Base-by-base conservation (phyloP, 352 stramenopile species). In the Globisporangium splendens region DNA sequence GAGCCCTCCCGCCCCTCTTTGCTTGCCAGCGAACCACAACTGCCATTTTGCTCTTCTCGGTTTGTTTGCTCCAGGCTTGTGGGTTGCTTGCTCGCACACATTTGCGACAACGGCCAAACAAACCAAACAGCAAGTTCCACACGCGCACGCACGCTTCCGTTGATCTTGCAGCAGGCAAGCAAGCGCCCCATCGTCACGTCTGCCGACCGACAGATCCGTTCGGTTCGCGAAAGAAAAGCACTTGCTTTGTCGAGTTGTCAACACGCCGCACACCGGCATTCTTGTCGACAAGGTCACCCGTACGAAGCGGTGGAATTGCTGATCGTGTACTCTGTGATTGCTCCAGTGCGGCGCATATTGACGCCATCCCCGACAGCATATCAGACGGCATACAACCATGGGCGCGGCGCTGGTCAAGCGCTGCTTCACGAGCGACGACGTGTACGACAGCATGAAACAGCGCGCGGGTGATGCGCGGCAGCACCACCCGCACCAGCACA, bases 401-500 rank as follows among this genome's bases (percentile, higher is more conserved):
- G 70, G 70, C 8, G 70, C 70, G 10, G 66, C 70, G 11, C 56
- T 78, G 39, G 67, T 72, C 46, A 78, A 75, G 61, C 54, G 46
- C 18, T 78, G 70, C 61, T 72, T 78, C 35, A 43, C 38, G 3
- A 58, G 49, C 53, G 63, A 64, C 38, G 42, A 57, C 56, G 46
- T 44, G 39, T n/a, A 41, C 21, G 39, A 47, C 21, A 52, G 43
- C 43, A 18, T 18, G 39, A 44, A 18, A 8, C 8, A 18, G 8
- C 17, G 39, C 39, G 39, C 3, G 3, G 39, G 3, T 10, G 24
- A 31, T 5, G 2, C 5, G 24, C 24, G 10, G 28, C 28, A 35
- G 5, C 28, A 35, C 5, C 24, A 31, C 38, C 2, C 3, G 38
- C 39, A n/a, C n/a, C n/a, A 44, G 39, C 39, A 44, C 1, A 44